These are phyloP conservation scores for Suillus brevipes DNA, from an alignment of 768 basidiomycete species.

Conservation along the genomic window DNA sequence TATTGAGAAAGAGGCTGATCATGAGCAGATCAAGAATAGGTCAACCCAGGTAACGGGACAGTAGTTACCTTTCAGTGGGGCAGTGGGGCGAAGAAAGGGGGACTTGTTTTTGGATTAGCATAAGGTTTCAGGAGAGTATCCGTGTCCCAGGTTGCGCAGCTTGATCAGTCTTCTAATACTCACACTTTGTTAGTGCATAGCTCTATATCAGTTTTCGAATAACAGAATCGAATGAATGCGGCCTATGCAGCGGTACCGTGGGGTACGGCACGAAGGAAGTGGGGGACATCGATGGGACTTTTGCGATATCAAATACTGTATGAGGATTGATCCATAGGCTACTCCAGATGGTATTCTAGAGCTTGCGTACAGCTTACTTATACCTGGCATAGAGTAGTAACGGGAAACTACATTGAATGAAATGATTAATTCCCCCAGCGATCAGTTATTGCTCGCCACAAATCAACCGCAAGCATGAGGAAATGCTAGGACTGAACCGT, in stretches of 20 bases:
- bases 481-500: not conserved
- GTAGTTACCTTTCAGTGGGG: not conserved
- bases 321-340: not conserved
- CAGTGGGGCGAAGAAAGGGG: not conserved
- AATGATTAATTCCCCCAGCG: not conserved
- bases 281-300: not conserved
- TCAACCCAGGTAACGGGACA: not conserved
- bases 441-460: not conserved
- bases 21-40: not conserved
- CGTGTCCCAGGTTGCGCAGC: not conserved
- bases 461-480: not conserved
- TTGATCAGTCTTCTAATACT: too few relatives aligned
- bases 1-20: slow-evolving; percentile 12
- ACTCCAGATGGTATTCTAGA: not conserved
- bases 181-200: not conserved
- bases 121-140: not conserved
- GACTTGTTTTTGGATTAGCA: not conserved
- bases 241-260: not conserved
- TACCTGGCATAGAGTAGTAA: not conserved
- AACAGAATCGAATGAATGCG: not conserved
- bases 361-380: too few relatives aligned
- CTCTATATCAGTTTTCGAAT: too few relatives aligned
- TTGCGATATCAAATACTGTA: not conserved
- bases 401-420: not conserved
- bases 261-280: not conserved